Conservation (phyloP, 768 basidiomycete genomes). For the Candolleomyces eurysporus region DNA sequence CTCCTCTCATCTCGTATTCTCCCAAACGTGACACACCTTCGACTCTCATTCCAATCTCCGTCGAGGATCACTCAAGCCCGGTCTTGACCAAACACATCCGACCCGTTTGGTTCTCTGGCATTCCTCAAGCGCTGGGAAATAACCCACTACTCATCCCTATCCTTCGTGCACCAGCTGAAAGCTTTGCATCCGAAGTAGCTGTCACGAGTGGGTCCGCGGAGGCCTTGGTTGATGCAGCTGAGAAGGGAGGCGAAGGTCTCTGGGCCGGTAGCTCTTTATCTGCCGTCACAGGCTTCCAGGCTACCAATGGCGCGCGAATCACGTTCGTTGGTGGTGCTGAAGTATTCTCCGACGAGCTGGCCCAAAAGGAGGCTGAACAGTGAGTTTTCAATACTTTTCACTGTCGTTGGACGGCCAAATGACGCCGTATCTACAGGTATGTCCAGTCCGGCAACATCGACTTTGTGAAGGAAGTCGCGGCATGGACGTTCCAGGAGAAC, state of each 20-base stretch:
- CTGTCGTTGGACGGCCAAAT: neutral
- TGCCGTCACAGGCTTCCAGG: constrained; percentile 89
- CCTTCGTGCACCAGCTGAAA: constrained; percentile 70
- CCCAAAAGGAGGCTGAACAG: constrained; percentile 59
- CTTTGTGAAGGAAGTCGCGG: constrained; percentile 70
- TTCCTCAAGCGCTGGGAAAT: constrained; percentile 59
- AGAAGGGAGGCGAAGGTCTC: constrained; percentile 73
- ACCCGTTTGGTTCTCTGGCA: constrained; percentile 77
- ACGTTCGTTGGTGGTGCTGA: constrained; percentile 82
- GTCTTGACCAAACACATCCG: constrained; percentile 47
- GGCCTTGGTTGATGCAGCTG: constrained; percentile 64
- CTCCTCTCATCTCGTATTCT: constrained; percentile 85
- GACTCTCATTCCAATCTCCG: constrained; percentile 63
- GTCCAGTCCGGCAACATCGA: constrained; percentile 70
- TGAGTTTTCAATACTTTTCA: constrained; percentile 32
- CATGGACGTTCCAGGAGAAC: constrained; percentile 91
- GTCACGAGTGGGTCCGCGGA: constrained; percentile 61
- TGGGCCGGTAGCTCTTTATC: constrained; percentile 80
- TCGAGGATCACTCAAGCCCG: constrained; percentile 32
- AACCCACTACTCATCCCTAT: constrained; percentile 85
- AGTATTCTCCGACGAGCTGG: constrained; percentile 75
- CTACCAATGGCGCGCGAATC: constrained; percentile 70
- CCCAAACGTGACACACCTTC: constrained; percentile 64
- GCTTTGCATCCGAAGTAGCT: constrained; percentile 63
- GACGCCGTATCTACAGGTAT: constrained; percentile 36